These are phyloP conservation scores for Podaxis sp. DNA, from an alignment of 768 basidiomycete species.

Conservation along the genomic window DNA sequence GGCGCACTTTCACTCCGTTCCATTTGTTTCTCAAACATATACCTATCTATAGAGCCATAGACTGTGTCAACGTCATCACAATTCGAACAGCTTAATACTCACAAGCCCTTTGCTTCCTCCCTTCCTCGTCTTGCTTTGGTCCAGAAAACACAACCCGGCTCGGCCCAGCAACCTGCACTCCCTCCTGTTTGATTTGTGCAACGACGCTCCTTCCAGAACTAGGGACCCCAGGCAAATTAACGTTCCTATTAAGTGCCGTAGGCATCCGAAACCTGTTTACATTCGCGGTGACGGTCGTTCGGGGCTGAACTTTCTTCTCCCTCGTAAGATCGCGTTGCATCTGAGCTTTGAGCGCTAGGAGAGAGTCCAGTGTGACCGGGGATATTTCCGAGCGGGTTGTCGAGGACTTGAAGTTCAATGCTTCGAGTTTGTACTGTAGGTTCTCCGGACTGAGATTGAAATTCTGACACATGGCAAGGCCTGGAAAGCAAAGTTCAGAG, in stretches of 20 bases:
- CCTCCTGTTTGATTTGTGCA: slow-evolving; percentile 37
- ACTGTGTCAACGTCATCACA: slow-evolving; percentile 1
- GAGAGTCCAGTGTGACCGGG: slow-evolving; percentile 48
- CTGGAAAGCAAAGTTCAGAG: slow-evolving; percentile 33
- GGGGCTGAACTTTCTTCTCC: slow-evolving; percentile 32
- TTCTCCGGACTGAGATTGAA: slow-evolving; percentile 53
- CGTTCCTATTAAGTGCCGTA: slow-evolving; percentile 24
- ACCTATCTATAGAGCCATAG: slow-evolving; percentile 55
- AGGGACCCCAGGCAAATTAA: slow-evolving; percentile 8
- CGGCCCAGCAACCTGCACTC: slow-evolving; percentile 26
- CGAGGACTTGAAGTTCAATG: slow-evolving; percentile 40
- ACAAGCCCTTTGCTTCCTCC: slow-evolving; percentile 56
- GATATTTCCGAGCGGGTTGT: slow-evolving; percentile 35
- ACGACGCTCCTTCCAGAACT: slow-evolving; percentile 15
- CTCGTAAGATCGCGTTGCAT: slow-evolving; percentile 48
- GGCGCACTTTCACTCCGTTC: slow-evolving; percentile 77
- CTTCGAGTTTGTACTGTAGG: slow-evolving; percentile 73
- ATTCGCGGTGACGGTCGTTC: slow-evolving; percentile 25
- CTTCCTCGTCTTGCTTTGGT: slow-evolving; percentile 34
- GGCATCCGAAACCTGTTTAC: slow-evolving; percentile 38
- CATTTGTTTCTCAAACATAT: slow-evolving; percentile 92
- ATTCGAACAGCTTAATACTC: slow-evolving; percentile 27
- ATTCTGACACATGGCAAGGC: slow-evolving; percentile 61
- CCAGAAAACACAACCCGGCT: slow-evolving; percentile 38
- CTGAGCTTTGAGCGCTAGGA: slow-evolving; percentile 44